These are phyloP conservation scores for Lipomyces yamadae DNA, from an alignment of 805 yeast genomes.

Conservation along the genomic window DNA sequence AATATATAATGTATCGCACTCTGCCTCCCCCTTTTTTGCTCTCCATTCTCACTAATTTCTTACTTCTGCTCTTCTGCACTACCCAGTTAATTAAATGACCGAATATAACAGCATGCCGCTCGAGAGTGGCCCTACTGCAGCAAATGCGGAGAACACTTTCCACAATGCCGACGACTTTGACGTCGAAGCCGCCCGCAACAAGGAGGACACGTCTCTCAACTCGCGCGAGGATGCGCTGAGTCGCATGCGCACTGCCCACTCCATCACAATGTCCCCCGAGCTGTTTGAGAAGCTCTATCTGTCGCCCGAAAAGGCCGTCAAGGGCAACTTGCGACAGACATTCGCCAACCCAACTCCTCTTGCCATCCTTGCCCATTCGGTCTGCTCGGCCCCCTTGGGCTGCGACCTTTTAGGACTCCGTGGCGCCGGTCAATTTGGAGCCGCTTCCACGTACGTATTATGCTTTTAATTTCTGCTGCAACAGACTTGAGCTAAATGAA, in stretches of 20 bases:
- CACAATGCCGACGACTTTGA: constrained; percentile 14
- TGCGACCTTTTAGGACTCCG: constrained; percentile 37
- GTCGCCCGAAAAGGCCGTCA: constrained; percentile 31
- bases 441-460: constrained; percentile 30
- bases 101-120: not conserved
- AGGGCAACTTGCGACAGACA: constrained; percentile 34
- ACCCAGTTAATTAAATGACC: not conserved
- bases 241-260: constrained; percentile 35
- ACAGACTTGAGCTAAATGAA: too few relatives aligned
- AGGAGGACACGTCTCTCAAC: constrained; percentile 15
- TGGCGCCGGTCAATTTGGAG: constrained; percentile 38
- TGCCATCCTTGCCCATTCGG: constrained; percentile 33
- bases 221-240: constrained; percentile 31
- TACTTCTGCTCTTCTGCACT: too few relatives aligned
- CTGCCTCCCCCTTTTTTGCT: too few relatives aligned
- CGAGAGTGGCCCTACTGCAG: not conserved
- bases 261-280: constrained; percentile 38
- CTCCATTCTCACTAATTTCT: too few relatives aligned
- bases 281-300: constrained; percentile 37
- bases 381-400: constrained; percentile 33
- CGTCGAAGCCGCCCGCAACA: constrained; percentile 25
- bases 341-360: constrained; percentile 38
- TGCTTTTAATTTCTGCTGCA: not conserved
- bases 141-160: not conserved
- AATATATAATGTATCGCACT: too few relatives aligned